These are phyloP conservation scores for Aureococcus anophagefferens DNA, from an alignment of 108 stramenopile genomes.

Conservation along the genomic window DNA sequence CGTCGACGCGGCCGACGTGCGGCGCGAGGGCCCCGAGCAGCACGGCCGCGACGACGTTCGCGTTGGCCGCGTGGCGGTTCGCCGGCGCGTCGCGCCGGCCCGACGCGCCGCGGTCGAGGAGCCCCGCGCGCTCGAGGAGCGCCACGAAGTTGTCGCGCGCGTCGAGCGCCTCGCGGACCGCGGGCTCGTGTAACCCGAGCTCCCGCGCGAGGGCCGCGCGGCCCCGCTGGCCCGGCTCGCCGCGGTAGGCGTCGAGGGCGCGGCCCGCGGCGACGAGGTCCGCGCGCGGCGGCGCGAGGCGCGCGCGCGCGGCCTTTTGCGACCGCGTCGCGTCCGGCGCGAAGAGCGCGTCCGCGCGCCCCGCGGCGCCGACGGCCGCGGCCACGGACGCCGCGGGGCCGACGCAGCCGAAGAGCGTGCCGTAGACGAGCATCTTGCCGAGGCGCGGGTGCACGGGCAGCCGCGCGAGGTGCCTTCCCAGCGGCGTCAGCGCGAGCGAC, in stretches of 20 bases:
- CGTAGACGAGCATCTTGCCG: conserved; percentile 74
- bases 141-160: background rate
- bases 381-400: conserved; percentile 68
- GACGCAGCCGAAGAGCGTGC: conserved; percentile 58
- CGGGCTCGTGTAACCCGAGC: background rate
- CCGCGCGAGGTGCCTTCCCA: conserved; percentile 73
- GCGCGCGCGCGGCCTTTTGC: background rate
- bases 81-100: background rate
- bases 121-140: background rate
- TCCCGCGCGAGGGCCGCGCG: background rate
- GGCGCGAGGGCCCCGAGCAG: background rate
- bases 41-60: background rate
- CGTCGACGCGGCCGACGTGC: background rate
- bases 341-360: background rate
- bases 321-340: background rate
- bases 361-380: conserved; percentile 5
- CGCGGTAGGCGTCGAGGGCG: background rate
- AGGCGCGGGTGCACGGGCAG: conserved; percentile 77
- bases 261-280: background rate
- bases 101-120: background rate
- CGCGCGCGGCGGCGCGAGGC: background rate
- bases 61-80: background rate
- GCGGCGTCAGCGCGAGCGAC: conserved; percentile 51
- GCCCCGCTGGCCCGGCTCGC: too few relatives aligned
- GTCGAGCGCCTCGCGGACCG: background rate